Percentiles rank a stretch among this genome's conserved stretches.
Conservation (phyloP, 2,329 filamentous ascomycete species). For the Chaetomium sp. region DNA sequence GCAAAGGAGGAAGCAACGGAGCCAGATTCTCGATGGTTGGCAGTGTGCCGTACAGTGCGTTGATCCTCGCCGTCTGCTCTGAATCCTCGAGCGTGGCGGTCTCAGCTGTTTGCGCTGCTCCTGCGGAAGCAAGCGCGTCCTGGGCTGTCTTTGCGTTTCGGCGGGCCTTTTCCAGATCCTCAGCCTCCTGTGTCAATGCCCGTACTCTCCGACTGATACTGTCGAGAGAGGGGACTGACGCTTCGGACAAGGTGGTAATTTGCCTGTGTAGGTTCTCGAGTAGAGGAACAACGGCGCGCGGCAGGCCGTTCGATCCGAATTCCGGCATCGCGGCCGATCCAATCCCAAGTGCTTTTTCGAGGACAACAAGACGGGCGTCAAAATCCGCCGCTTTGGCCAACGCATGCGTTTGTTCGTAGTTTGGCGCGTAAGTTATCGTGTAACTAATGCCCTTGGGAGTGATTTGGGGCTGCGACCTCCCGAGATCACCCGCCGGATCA, state of each 20-base stretch:
- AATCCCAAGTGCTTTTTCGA: conserved; percentile 79
- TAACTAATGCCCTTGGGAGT: conserved; percentile 44
- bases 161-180: conserved; percentile 60
- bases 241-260: conserved; percentile 65
- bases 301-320: conserved; percentile 48
- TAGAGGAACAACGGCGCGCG: conserved; percentile 71
- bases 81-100: conserved; percentile 39
- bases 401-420: conserved; percentile 61
- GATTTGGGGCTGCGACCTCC: conserved; percentile 18
- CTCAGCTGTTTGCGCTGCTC: conserved; percentile 34
- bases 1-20: conserved; percentile 74
- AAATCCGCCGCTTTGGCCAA: conserved; percentile 81
- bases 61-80: conserved; percentile 80
- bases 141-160: conserved; percentile 56
- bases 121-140: conserved; percentile 48
- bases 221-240: conserved; percentile 67
- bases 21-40: conserved; percentile 82
- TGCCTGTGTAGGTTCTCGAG: conserved; percentile 76
- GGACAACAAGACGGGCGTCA: conserved; percentile 67
- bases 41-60: conserved; percentile 81
- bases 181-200: conserved; percentile 64
- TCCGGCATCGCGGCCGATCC: conserved; percentile 62
- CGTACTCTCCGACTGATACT: conserved; percentile 63
- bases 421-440: conserved; percentile 57
- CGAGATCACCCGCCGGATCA: conserved; percentile 18